These are phyloP conservation scores for Penicillium paxilli DNA, from an alignment of 495 filamentous ascomycete species.

Conservation along the genomic window DNA sequence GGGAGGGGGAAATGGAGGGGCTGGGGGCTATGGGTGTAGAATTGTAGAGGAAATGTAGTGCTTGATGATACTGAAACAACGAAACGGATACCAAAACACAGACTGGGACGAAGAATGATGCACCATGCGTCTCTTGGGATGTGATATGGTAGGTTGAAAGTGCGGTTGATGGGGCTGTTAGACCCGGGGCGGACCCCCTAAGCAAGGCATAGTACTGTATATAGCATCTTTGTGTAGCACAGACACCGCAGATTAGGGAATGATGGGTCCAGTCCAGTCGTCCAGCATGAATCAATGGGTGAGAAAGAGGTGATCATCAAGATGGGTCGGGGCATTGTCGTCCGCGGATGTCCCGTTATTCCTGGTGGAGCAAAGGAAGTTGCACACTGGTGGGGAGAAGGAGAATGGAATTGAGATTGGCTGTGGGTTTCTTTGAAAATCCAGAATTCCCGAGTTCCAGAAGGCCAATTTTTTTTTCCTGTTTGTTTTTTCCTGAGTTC, in stretches of 20 bases:
- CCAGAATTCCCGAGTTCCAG: too few species aligned
- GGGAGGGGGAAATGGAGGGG: neutral
- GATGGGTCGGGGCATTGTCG: neutral
- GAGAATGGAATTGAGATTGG: neutral
- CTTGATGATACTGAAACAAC: neutral
- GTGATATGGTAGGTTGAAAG: neutral
- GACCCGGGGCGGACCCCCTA: neutral
- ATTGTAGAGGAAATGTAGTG: neutral
- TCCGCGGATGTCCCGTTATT: neutral
- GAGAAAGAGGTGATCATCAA: too few species aligned
- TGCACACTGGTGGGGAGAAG: neutral
- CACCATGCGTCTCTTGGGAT: conserved; percentile 1
- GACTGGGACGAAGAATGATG: neutral
- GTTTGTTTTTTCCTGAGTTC: too few species aligned
- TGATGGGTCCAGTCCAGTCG: too few species aligned
- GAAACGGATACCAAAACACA: neutral
- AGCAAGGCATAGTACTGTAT: neutral
- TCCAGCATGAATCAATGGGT: too few species aligned
- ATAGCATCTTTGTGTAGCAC: too few species aligned
- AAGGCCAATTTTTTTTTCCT: too few species aligned
- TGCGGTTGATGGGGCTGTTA: neutral
- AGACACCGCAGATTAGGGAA: neutral
- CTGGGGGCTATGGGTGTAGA: too few species aligned
- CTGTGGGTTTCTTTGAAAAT: neutral
- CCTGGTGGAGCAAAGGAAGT: neutral